Evolutionary conservation across 2,329 filamentous ascomycete genomes (phyloP), one percentile per base, ranked within the genome.

Genomic region (Diaporthe velutina): DNA sequence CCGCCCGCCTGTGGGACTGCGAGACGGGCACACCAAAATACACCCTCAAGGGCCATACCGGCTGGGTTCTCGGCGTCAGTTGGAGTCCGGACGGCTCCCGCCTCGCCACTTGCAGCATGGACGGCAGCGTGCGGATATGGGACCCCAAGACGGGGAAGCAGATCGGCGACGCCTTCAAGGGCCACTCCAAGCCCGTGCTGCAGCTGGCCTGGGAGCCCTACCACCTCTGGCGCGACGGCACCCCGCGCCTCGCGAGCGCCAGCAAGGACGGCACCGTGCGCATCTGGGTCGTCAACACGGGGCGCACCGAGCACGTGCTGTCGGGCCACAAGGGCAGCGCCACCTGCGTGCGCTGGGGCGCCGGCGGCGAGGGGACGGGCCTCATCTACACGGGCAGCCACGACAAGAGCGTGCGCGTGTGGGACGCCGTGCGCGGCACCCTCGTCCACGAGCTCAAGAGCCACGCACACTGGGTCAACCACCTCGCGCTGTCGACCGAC

Each of bases 381-480:
- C 87, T 91, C 74, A 93, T 98, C 77, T 98, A 97, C 85, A 95
- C 94, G 10, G 91, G 91, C 28, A 97, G 94, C 45, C 95, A 98
- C 82, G 96, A 98, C 86, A 97, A 97, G 87, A 96, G 93, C 1
- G 91, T 98, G 78, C 95, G 96, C 79, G 91, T 98, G 6, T 99
- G 96, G 96, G 93, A 97, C 80, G 91, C 94, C 0, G 88, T 89
- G 52, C 92, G 93, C 77, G 97, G 96, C 40, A 95, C 92, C 2
- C 86, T 98, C 30, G 87, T 95, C 71, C 94, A 97, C 82, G 96
- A 93, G 0, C 86, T 98, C 12, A 91, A 90, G 28, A 89, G 93
- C 2, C 97, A 99, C 82, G 95, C 94, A 0, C 97, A 98, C 82
- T 98, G 96, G 91, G 94, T 99, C 40, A 99, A 99, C 82, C 95